phyloP scores from a whole-genome alignment of 352 stramenopile genomes.

The Discostella stelligera region DNA sequence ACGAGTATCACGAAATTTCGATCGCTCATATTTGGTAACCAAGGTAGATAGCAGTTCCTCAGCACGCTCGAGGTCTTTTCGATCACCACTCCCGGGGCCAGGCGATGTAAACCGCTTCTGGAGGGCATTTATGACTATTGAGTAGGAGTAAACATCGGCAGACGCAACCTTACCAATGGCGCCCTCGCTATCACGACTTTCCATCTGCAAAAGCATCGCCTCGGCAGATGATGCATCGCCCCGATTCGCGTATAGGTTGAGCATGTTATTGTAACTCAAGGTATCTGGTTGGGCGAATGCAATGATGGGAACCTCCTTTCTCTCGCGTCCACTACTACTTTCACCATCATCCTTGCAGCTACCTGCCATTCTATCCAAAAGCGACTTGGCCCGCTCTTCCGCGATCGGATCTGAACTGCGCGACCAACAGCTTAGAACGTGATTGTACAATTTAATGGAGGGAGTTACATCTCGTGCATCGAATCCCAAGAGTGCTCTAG shows the following conservation, averaged over 20 bases:
- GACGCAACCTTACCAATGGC: background rate
- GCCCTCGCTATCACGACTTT: conserved; percentile 10
- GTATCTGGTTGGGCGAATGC: conserved; percentile 28
- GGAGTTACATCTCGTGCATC: conserved; percentile 26
- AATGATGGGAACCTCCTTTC: background rate
- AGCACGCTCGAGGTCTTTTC: conserved; percentile 34
- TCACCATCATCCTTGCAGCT: background rate
- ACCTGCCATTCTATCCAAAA: conserved; percentile 39
- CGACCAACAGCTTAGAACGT: conserved; percentile 46
- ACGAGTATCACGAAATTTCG: conserved; percentile 16
- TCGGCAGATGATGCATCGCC: conserved; percentile 30
- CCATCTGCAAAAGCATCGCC: conserved; percentile 35
- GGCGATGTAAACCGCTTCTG: conserved; percentile 41
- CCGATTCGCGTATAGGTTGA: conserved; percentile 43
- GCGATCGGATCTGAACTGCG: conserved; percentile 32
- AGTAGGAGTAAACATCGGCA: conserved; percentile 45
- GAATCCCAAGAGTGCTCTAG: conserved; percentile 10
- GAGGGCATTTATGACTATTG: conserved; percentile 50
- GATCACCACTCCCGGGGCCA: conserved; percentile 14
- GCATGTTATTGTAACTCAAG: conserved; percentile 51
- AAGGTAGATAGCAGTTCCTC: conserved; percentile 41
- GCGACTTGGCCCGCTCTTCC: conserved; percentile 13
- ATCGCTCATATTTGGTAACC: conserved; percentile 37
- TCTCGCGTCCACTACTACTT: background rate
- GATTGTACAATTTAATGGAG: conserved; percentile 36